phyloP scores from a whole-genome alignment of 768 basidiomycete genomes.

The Gloeostereum incarnatum region DNA sequence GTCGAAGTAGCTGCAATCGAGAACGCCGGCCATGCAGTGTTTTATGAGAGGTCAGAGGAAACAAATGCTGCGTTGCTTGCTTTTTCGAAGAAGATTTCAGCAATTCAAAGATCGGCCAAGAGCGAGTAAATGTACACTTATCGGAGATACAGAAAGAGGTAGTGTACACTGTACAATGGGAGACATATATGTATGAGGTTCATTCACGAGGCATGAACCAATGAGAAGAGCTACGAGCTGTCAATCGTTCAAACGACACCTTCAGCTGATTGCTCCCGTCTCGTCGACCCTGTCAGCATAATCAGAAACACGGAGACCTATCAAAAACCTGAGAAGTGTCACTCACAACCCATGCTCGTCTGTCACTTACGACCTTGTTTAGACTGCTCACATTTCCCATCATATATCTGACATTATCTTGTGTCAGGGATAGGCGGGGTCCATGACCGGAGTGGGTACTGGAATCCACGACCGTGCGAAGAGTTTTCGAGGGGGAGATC shows the following conservation, averaged over 20 bases:
- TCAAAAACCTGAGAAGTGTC: neutral
- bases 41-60: conserved; percentile 1
- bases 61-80: neutral
- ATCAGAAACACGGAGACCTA: conserved; percentile 2
- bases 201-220: conserved; percentile 29
- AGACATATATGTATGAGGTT: neutral
- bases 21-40: conserved; percentile 1
- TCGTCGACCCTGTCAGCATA: conserved; percentile 16
- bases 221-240: conserved; percentile 15
- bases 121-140: no score
- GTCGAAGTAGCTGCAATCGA: neutral
- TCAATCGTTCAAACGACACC: conserved; percentile 22
- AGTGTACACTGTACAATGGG: neutral
- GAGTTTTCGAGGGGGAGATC: conserved; percentile 23
- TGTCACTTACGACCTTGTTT: conserved; percentile 36
- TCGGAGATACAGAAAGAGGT: no score
- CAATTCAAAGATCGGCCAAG: no score
- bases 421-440: conserved; percentile 25
- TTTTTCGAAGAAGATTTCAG: neutral
- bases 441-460: conserved; percentile 32
- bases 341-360: conserved; percentile 48
- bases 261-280: conserved; percentile 10
- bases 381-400: conserved; percentile 30
- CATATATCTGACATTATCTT: conserved; percentile 27
- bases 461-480: conserved; percentile 37